Percentiles rank a stretch among this genome's conserved stretches.
Conservation (phyloP, 2,329 filamentous ascomycete species). For the Elsinoe ampelina region DNA sequence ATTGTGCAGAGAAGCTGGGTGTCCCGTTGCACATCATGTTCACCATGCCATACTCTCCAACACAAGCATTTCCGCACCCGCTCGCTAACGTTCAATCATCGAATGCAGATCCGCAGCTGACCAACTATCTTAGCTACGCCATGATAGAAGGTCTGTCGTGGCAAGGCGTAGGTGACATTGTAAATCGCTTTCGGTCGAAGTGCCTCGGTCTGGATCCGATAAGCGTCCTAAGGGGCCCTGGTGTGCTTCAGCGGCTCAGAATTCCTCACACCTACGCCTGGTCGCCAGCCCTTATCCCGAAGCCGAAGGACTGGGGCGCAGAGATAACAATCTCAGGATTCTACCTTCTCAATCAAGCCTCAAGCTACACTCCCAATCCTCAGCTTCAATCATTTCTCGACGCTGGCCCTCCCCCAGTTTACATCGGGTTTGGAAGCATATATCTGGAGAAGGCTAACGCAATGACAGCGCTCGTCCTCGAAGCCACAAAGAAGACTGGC, state of each 20-base stretch:
- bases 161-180: conserved; percentile 84
- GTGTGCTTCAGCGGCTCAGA: conserved; percentile 62
- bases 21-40: conserved; percentile 81
- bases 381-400: conserved; percentile 59
- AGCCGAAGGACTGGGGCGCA: conserved; percentile 64
- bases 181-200: conserved; percentile 75
- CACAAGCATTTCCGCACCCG: conserved; percentile 76
- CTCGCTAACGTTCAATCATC: conserved; percentile 71
- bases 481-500: conserved; percentile 26
- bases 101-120: conserved; percentile 65
- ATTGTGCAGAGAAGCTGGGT: conserved; percentile 65
- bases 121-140: conserved; percentile 75
- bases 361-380: conserved; percentile 55
- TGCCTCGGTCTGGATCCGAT: conserved; percentile 66
- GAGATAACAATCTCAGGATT: conserved; percentile 69
- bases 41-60: conserved; percentile 89
- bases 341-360: conserved; percentile 57
- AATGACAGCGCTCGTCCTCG: conserved; percentile 29
- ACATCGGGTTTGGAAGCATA: conserved; percentile 18
- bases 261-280: conserved; percentile 89
- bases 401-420: conserved; percentile 58
- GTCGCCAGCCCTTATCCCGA: conserved; percentile 71
- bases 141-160: conserved; percentile 87
- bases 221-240: conserved; percentile 73
- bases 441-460: conserved; percentile 28